A percentile compares a stretch with the other conserved stretches of the same genome.
These are phyloP conservation scores for Vaccinium corymbosum DNA, from an alignment of 148 eudicot species.

Conservation along the genomic window DNA sequence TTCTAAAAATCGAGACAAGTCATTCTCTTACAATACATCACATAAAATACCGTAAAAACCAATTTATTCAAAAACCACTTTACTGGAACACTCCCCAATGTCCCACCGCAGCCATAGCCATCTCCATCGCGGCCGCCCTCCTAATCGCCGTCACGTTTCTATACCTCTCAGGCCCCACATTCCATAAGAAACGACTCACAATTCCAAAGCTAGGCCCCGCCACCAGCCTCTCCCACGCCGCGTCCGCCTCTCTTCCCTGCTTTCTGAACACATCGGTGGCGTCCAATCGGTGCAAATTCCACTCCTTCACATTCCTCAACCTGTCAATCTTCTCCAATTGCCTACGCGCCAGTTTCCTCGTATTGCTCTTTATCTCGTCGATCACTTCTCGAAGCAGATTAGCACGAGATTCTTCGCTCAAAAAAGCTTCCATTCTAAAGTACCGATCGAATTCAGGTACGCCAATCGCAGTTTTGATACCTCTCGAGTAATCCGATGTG, in stretches of 20 bases:
- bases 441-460: conserved; percentile 59
- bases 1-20: too few species aligned
- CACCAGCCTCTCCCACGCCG: conserved; percentile 49
- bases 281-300: conserved; percentile 62
- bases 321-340: conserved; percentile 52
- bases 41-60: too few species aligned
- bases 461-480: conserved; percentile 70
- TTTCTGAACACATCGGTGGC: conserved; percentile 55
- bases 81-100: not conserved
- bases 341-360: conserved; percentile 37
- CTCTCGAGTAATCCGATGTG: conserved; percentile 43
- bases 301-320: conserved; percentile 40
- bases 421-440: conserved; percentile 30
- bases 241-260: conserved; percentile 32
- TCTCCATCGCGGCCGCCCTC: not conserved
- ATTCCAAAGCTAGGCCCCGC: conserved; percentile 32
- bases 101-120: conserved; percentile 12
- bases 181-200: conserved; percentile 34
- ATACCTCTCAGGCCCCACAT: conserved; percentile 9
- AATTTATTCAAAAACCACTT: too few species aligned
- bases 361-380: conserved; percentile 44
- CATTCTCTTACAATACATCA: too few species aligned
- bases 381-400: conserved; percentile 36
- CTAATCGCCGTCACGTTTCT: not conserved
- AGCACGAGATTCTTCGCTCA: conserved; percentile 22